Evolutionary conservation across 192 early-diverging fungal species (phyloP), one percentile per base, ranked within the genome.

Genomic region (Chytriomyces confervae): DNA sequence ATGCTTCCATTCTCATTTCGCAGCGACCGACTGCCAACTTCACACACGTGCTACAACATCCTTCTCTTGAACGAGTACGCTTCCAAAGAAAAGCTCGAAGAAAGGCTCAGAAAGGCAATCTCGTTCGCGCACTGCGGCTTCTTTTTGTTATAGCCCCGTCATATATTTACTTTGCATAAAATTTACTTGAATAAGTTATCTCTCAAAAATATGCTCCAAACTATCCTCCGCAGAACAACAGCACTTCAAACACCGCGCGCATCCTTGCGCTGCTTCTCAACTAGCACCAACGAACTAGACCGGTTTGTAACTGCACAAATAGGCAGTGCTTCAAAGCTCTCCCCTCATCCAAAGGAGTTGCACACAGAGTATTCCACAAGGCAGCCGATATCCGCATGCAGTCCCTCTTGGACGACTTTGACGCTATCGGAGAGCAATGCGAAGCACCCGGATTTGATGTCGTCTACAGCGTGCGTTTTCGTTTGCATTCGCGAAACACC

Each of bases 1-100:
- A 27, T 23, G 71, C 46, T 77, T 46, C 57, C 4, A 2, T 36
- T 36, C 36, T 36, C 36, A 36, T 36, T 61, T 63, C 23, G 60
- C 45, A 82, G 79, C 51, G 80, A 85, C 66, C 91, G 95, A 29
- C 79, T 98, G 61, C 96, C 96, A 10, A 95, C 95, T 3, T 93
- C 95, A 6, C 95, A 97, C 75, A 98, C 96, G 0, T 98, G 96
- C 82, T 97, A 93, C 78, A 97, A 97, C 81, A 93, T 94, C 9
- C 83, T 98, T 53, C 88, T 96, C 66, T 83, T 98, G 5, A 93
- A 90, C 47, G 94, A 95, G 49, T 97, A 97, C 79, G 81, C 89
- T 6, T 83, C 87, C 29, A 90, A 95, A 66, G 93, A 93, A 49
- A 92, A 94, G 81, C 84, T 98, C 10, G 83, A 89, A 46, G 92